Base-by-base conservation (phyloP, 371 early-diverging fungal species). In the Mucor plumbeus region DNA sequence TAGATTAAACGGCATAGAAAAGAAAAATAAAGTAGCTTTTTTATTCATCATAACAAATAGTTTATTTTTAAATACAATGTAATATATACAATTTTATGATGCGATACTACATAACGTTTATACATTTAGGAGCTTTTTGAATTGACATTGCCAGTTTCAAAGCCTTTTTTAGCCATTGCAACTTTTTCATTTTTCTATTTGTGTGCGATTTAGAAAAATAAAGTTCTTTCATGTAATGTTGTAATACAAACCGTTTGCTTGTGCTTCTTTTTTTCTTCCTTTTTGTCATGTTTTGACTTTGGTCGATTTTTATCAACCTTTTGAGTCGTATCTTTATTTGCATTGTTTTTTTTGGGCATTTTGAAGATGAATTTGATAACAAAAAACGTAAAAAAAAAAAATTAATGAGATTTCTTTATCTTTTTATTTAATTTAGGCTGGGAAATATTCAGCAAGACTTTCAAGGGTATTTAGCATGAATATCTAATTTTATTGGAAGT, bases 301-400 rank as follows among this genome's bases (percentile, higher is more conserved):
- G 76, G 76, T 5, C 76, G 66, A 40, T 75, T 75, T 53, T 75
- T 75, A 50, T 75, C 76, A 5, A 63, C 73, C 41, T 64, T 75
- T 59, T 68, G 72, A 36, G 64, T 71, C 43, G 67, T 21, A 7
- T 71, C 68, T 53, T 68, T 68, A 36, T 58, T 65, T 19, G 35
- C 34, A 6, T 15, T 59, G 26, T 65, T 56, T 33, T 70, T 70
- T 59, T 70, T 65, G 44, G 65, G 65, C 70, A 70, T 70, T 62
- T 33, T 53, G 33, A 39, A 50, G 35, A 44, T 44, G 39, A 65
- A 33, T 7, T 38, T 34, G 38, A 31, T 31, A 34, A 35, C 35
- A 34, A 35, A 33, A 34, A 21, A 53, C 5, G 31, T 21, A 5
- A 19, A 31, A 53, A 26, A 5, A 19, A 31, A 53, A 26, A 26